Base-by-base conservation (phyloP, 768 basidiomycete genomes). In the Suillus occidentalis region DNA sequence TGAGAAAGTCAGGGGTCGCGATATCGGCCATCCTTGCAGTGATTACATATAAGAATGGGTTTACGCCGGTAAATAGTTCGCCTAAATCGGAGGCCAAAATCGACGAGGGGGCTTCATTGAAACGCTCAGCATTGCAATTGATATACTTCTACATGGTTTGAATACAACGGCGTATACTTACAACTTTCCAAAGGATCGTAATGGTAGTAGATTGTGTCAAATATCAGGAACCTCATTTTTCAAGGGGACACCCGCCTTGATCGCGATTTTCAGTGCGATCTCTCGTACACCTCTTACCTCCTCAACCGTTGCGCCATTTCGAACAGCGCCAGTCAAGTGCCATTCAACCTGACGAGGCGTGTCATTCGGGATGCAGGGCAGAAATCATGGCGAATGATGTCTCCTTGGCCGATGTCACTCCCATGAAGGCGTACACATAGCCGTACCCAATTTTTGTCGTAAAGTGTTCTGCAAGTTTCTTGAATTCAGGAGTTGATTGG, bases 261-360 rank as follows among this genome's bases (percentile, higher is more conserved):
- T 72, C 4, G 83, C 83, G 10, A 86, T 81, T 52, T 81, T 79
- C 43, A 90, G 83, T 18, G 86, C 78, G 52, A 89, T 86, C 49
- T 78, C 69, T 25, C 89, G 78, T 9, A 87, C 84, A 3, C 87
- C 87, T 47, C 74, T 75, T 7, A 82, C 80, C 68, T 89, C 82
- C 18, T 83, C 84, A 20, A 77, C 63, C 2, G 79, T 83, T 13
- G 87, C 88, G 4, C 87, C 87, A 52, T 80, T 78, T 61, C 86
- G 77, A 49, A 79, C 77, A 3, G 88, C 87, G 18, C 85, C 85
- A 14, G 79, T 77, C 28, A 90, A 76, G 69, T 90, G 89, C 89
- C 89, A 90, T n/a, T 67, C 75, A 37, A 87, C 84, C 70, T 90
- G 89, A 45, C 79, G 83, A 0, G 88, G 87, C 40, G 86, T 83